Evolutionary conservation across 257 asterid genomes (phyloP).

Genomic region (Primulina tabacum): DNA sequence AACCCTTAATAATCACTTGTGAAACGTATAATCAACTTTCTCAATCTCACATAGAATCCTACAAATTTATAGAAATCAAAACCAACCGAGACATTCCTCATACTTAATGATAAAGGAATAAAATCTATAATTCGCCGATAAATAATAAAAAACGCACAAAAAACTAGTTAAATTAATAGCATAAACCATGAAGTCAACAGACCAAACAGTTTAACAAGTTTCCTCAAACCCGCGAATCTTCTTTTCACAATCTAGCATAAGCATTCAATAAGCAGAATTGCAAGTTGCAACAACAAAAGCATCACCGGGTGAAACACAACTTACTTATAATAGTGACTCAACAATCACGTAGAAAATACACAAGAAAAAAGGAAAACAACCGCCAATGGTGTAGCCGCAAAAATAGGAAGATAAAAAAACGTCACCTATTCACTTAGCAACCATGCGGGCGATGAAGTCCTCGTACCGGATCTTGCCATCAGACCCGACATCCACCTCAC

Average conservation of each 20-base stretch:
- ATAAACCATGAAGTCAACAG: background rate
- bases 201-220: background rate
- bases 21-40: background rate
- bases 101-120: background rate
- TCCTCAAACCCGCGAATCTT: background rate
- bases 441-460: constrained; percentile 93
- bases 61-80: background rate
- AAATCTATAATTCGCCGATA: background rate
- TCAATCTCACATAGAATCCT: background rate
- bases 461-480: constrained; percentile 92
- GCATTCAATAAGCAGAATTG: background rate
- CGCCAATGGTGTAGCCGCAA: background rate
- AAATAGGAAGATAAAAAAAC: background rate
- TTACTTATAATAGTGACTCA: constrained; percentile 3
- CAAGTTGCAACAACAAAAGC: constrained; percentile 6
- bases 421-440: constrained; percentile 58
- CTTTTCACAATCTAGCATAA: background rate
- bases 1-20: background rate
- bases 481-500: constrained; percentile 94
- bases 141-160: no score
- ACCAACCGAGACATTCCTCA: background rate
- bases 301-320: constrained; percentile 13
- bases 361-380: background rate
- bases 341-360: background rate
- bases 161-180: background rate